Base-by-base conservation (phyloP, 1,284 basidiomycete genomes). In the Pseudozyma thailandica region DNA sequence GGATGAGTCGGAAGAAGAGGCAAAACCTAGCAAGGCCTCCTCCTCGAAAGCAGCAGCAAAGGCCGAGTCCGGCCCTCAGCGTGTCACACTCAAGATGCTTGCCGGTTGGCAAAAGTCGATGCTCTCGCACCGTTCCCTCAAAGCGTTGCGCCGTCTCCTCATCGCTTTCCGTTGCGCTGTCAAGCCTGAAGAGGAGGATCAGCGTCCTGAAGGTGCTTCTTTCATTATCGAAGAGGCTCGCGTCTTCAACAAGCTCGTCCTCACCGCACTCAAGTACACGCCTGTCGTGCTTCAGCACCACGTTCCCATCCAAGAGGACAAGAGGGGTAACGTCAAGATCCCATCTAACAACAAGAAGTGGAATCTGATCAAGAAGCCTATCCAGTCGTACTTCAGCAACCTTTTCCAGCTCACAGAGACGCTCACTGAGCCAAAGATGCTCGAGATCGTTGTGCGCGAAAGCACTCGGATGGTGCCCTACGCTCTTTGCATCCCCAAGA, bases 91-190 rank as follows among this genome's bases (percentile, higher is more conserved):
- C 71, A 88, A 89, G 47, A 87, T 91, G 76, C 82, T 98, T 30
- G 87, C 87, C 54, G 86, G 87, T 69, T 98, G 95, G 95, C 93
- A 97, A 82, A 92, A 91, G 82, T 89, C 89, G n/a, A 86, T 98
- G 57, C 86, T 98, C 21, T 78, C 95, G 90, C 89, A 92, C 84
- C 89, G 89, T 49, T 98, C 95, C 1, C 83, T 98, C 54, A 88
- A 92, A 61, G 90, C 93, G 0, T 85, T 98, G 39, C 86, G 93
- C 62, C 93, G 91, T 79, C 87, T 96, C 6, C 85, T 97, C n/a
- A 74, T 82, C 21, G 80, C 80, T 16, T 82, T 81, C 72, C 77
- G 79, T 6, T 69, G 79, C 25, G 80, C 79, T 15, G 78, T 79
- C 44, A 76, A 73, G 52, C 74, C 68, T 46, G 78, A 75, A 41